Evolutionary conservation across 1,284 basidiomycete species (phyloP), one percentile per base, ranked within the genome.

Genomic region (Pholiota adiposa): DNA sequence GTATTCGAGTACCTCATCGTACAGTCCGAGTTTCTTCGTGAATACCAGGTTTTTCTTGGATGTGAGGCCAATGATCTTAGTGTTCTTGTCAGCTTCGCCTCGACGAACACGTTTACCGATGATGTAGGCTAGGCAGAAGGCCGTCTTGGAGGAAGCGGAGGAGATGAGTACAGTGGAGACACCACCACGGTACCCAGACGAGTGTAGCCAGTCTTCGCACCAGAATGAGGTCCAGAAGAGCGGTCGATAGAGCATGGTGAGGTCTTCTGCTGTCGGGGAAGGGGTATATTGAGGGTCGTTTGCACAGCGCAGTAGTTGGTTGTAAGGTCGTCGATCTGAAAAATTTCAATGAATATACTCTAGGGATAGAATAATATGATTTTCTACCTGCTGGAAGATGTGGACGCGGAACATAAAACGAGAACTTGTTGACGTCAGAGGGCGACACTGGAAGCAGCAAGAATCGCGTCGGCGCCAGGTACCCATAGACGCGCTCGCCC

Each of bases 141-240:
- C 85, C 0, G 86, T 88, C 65, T 88, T 88, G 19, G 86, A 79
- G 3, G 87, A 88, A 0, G 86, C 87, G 38, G 85, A 86, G 1
- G 86, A 86, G 27, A 88, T 79, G 50, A 88, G 72, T 58, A 88
- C 72, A 29, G 70, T 67, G 3, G 72, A 76, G 2, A 79, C 79
- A 7, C 76, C 79, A 1, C 76, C 77, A 4, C 78, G 76, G 67
- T 87, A 88, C 14, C 66, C 61, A 3, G 80, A 76, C 1, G 75
- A 71, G 57, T 79, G 71, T 2, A 89, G 68, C 85, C 85, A 88
- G 65, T 89, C 88, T 66, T 88, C 85, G 63, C 80, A 86, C 87
- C 86, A 88, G 65, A 81, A 88, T 1, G 87, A 79, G 0, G 86
- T 88, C 87, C 86, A 88, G 70, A 87, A 88, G 6, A 88, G 73